Conservation (phyloP, 2,329 filamentous ascomycete species). For the Ophiostoma tasmaniense region DNA sequence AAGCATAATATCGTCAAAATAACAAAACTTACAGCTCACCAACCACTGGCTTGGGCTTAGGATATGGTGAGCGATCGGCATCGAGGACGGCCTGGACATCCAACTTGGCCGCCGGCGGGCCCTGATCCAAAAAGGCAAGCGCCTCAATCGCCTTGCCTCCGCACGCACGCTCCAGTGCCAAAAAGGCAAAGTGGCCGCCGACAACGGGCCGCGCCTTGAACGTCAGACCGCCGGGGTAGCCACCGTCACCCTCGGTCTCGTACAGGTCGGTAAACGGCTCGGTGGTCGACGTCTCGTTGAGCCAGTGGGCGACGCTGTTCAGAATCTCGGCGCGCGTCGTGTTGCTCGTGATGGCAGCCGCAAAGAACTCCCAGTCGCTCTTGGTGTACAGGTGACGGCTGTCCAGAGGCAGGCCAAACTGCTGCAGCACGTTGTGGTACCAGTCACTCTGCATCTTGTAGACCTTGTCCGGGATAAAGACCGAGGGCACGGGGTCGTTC, state of each 20-base stretch:
- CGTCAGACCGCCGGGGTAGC: conserved; percentile 61
- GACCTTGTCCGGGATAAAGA: conserved; percentile 64
- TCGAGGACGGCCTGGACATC: conserved; percentile 20
- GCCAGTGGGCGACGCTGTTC: conserved; percentile 65
- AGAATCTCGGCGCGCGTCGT: conserved; percentile 63
- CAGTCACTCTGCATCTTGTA: conserved; percentile 74
- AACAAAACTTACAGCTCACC: not conserved
- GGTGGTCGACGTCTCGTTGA: conserved; percentile 75
- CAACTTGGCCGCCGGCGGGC: conserved; percentile 18
- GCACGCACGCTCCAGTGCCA: conserved; percentile 74
- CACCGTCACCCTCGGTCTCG: conserved; percentile 67
- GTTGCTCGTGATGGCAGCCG: conserved; percentile 66
- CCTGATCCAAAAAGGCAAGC: conserved; percentile 41
- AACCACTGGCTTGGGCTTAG: not conserved
- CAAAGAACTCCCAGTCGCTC: conserved; percentile 87
- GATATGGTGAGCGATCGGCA: conserved; percentile 1
- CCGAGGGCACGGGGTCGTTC: conserved; percentile 16
- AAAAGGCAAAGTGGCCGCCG: conserved; percentile 76
- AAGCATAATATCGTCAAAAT: not conserved
- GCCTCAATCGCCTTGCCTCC: conserved; percentile 56
- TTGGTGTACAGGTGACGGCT: conserved; percentile 78
- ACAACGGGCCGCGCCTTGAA: conserved; percentile 81
- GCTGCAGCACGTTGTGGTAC: conserved; percentile 71
- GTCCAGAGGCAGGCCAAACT: conserved; percentile 75
- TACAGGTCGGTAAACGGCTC: conserved; percentile 75